These are phyloP conservation scores for Cercospora berteroae DNA, from an alignment of 2,329 filamentous ascomycete genomes.

Conservation along the genomic window DNA sequence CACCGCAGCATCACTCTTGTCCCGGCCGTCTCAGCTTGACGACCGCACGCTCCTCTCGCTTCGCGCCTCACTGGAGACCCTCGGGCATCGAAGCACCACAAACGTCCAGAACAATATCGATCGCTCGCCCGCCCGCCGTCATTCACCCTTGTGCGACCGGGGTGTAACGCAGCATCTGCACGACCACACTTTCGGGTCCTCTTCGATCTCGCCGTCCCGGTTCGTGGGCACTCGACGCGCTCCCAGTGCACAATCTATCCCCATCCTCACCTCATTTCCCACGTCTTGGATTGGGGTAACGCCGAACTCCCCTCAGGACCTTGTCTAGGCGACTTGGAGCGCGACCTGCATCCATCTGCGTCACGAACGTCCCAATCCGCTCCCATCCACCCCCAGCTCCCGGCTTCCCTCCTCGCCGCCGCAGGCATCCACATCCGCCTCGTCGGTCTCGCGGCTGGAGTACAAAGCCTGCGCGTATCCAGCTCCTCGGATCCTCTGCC, in stretches of 20 bases:
- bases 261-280: constrained; percentile 41
- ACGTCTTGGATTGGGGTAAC: constrained; percentile 36
- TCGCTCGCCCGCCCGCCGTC: constrained; percentile 26
- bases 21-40: constrained; percentile 12
- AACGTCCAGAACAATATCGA: constrained; percentile 26
- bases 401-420: constrained; percentile 28
- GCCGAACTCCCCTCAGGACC: constrained; percentile 42
- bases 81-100: constrained; percentile 41
- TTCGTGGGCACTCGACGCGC: constrained; percentile 31
- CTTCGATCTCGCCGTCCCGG: constrained; percentile 40
- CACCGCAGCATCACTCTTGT: not conserved
- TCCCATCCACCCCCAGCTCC: constrained; percentile 21
- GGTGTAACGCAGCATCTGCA: constrained; percentile 49
- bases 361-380: constrained; percentile 37
- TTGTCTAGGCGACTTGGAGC: constrained; percentile 44
- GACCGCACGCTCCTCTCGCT: constrained; percentile 24
- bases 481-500: constrained; percentile 34
- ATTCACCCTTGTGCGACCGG: constrained; percentile 32
- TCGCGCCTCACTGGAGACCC: constrained; percentile 34
- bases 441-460: constrained; percentile 36
- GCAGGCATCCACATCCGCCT: constrained; percentile 28
- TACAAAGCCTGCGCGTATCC: constrained; percentile 39
- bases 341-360: constrained; percentile 45
- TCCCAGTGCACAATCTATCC: constrained; percentile 4
- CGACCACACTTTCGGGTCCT: constrained; percentile 47